Evolutionary conservation across 179 eudicot genomes (phyloP), one percentile per base, ranked within the genome.

Genomic region (Amaranthus tricolor): DNA sequence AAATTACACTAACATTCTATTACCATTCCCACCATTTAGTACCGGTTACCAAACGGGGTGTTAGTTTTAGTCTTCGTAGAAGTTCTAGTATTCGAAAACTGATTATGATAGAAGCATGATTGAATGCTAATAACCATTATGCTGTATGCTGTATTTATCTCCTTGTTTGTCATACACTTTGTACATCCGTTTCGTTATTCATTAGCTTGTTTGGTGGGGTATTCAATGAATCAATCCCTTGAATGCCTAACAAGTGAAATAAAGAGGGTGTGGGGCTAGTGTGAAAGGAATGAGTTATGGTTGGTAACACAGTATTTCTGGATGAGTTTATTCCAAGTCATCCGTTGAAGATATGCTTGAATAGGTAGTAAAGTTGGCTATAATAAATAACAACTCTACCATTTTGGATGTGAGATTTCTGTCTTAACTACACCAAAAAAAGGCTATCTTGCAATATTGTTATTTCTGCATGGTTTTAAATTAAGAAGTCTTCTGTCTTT

Each of bases 371-470:
- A n/a, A 48, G 53, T 17, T 66, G 43, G 57, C 57, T 15, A 4
- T 19, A 7, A 67, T 7, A 4, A 66, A 47, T 17, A 48, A 45
- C 14, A 20, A 66, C 54, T 7, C 7, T 11, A 19, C 4, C 16
- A 16, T 9, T 19, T 10, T 9, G 40, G 54, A 66, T 9, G 24
- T 68, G 62, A 76, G 75, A 69, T 76, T 58, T 76, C 49, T 74
- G 70, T 83, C 70, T 71, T 1, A 56, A 57, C 43, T 44, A 2
- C 31, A 2, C 5, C 3, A 17, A 9, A 9, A n/a, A 69, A 69
- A 19, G 40, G n/a, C 73, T 54, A 24, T 54, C 49, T 21, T 68
- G 19, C 60, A 31, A 53, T 3, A n/a, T 43, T 47, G 44, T 31
- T 6, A 11, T 57, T 45, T 57, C 65, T 53, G 3, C 21, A 16